phyloP scores from a whole-genome alignment of 805 yeast species.

The Pichia rugopelliculosa region DNA sequence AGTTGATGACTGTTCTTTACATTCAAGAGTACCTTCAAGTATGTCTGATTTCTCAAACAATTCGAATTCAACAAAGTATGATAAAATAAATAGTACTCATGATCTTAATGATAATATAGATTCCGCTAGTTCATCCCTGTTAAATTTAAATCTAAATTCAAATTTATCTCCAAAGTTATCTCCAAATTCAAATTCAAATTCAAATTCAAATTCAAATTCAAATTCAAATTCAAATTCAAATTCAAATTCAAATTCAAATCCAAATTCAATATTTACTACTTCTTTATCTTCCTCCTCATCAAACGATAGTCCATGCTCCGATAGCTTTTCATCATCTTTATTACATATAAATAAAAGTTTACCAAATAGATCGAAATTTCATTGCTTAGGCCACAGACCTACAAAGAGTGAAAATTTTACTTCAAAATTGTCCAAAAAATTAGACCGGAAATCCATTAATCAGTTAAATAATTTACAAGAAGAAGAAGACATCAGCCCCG shows the following conservation, averaged over 20 bases:
- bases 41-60: constrained; percentile 2
- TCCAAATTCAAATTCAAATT: background rate
- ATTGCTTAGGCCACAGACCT: constrained; percentile 10
- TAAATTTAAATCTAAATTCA: background rate
- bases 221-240: background rate
- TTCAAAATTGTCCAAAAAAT: constrained; percentile 3
- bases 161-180: background rate
- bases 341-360: background rate
- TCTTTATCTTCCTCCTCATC: background rate
- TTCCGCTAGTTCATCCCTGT: background rate
- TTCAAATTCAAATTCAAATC: background rate
- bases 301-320: background rate
- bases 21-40: background rate
- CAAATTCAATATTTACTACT: background rate
- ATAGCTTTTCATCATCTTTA: background rate
- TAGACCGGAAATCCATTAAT: background rate
- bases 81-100: background rate
- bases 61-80: background rate
- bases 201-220: background rate
- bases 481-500: background rate
- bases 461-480: constrained; percentile 6
- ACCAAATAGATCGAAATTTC: constrained; percentile 4
- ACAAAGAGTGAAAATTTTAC: constrained; percentile 11
- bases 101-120: background rate
- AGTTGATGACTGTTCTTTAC: constrained; percentile 1